phyloP scores from a whole-genome alignment of 768 basidiomycete genomes.

The Mycena rebaudengoi region DNA sequence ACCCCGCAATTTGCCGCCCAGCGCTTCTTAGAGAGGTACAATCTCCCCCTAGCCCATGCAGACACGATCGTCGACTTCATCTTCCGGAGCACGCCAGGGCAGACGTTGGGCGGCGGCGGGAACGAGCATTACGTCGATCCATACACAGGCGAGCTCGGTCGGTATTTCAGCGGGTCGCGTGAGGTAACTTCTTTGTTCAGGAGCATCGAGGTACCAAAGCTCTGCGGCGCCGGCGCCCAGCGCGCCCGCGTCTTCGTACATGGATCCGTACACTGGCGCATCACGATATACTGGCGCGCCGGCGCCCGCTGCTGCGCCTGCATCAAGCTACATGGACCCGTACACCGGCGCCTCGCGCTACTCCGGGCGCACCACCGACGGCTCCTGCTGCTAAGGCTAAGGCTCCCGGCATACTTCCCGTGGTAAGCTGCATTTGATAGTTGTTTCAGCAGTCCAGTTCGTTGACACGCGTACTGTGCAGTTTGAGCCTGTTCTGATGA shows the following conservation, averaged over 20 bases:
- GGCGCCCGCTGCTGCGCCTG: slow-evolving; percentile 38
- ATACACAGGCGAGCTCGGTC: slow-evolving; percentile 72
- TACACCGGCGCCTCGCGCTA: slow-evolving; percentile 78
- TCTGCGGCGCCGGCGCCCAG: slow-evolving; percentile 41
- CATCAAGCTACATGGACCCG: slow-evolving; percentile 62
- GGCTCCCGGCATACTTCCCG: slow-evolving; percentile 57
- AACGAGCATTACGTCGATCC: slow-evolving; percentile 81
- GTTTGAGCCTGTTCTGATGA: slow-evolving; percentile 79
- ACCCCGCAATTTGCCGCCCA: slow-evolving; percentile 91
- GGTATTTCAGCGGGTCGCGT: slow-evolving; percentile 5
- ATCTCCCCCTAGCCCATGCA: slow-evolving; percentile 82
- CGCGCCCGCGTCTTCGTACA: slow-evolving; percentile 47
- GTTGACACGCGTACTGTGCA: slow-evolving; percentile 34
- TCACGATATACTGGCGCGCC: slow-evolving; percentile 65
- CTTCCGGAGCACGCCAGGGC: slow-evolving; percentile 87
- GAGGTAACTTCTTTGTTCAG: slow-evolving; percentile 40
- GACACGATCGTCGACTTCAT: slow-evolving; percentile 95
- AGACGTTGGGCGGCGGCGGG: slow-evolving; percentile 66
- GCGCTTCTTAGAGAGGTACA: slow-evolving; percentile 83
- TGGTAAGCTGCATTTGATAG: slow-evolving; percentile 42
- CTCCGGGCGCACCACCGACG: slow-evolving; percentile 49
- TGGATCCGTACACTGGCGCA: slow-evolving; percentile 79
- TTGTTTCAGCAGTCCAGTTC: background rate
- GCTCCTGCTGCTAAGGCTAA: slow-evolving; percentile 42
- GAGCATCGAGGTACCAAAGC: slow-evolving; percentile 71